phyloP scores from a whole-genome alignment of 1,284 basidiomycete species.

The Leccinum insigne region DNA sequence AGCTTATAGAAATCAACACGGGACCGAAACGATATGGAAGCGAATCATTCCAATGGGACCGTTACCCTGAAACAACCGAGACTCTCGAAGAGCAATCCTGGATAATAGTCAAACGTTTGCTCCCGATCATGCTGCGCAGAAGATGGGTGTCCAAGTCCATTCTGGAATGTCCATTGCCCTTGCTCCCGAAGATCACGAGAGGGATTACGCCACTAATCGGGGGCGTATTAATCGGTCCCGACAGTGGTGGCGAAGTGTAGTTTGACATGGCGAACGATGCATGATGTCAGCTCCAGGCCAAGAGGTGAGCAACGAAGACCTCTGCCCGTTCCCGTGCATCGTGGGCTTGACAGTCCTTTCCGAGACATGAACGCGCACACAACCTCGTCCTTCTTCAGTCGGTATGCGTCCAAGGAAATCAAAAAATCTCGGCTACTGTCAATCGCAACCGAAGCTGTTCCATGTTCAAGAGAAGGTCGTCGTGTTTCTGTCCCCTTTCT shows the following conservation, averaged over 20 bases:
- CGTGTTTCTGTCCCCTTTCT: slow-evolving; percentile 36
- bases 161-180: slow-evolving; percentile 20
- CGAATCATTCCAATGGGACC: not conserved
- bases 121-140: slow-evolving; percentile 34
- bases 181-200: slow-evolving; percentile 23
- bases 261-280: slow-evolving; percentile 21
- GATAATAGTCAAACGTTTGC: slow-evolving; percentile 40
- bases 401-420: slow-evolving; percentile 69
- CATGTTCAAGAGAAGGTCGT: slow-evolving; percentile 55
- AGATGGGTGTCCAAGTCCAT: slow-evolving; percentile 25
- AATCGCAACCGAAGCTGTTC: slow-evolving; percentile 66
- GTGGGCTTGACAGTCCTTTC: slow-evolving; percentile 40
- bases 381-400: slow-evolving; percentile 67
- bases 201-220: slow-evolving; percentile 25
- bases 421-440: slow-evolving; percentile 47
- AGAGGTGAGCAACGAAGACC: slow-evolving; percentile 31
- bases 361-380: slow-evolving; percentile 67
- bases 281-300: slow-evolving; percentile 25
- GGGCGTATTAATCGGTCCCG: slow-evolving; percentile 17
- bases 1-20: slow-evolving; percentile 5
- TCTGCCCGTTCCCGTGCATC: slow-evolving; percentile 28
- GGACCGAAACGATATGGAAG: not conserved
- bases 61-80: slow-evolving; percentile 59
- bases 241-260: slow-evolving; percentile 11
- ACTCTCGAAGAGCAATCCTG: slow-evolving; percentile 38